phyloP scores from a whole-genome alignment of 2,329 filamentous ascomycete species.

The Lithohypha guttulata region DNA sequence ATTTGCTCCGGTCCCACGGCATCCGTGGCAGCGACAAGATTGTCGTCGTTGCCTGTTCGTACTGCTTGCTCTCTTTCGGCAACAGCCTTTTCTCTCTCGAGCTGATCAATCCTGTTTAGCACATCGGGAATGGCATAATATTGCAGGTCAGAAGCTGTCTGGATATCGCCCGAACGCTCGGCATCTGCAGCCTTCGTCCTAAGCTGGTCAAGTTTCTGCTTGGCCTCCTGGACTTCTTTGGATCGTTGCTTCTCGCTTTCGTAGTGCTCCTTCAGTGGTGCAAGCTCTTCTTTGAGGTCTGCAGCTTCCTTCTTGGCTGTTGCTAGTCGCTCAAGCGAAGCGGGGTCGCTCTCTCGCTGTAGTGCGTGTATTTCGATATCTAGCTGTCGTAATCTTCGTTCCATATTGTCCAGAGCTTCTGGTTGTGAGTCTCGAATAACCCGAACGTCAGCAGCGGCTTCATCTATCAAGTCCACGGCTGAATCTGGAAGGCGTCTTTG shows the following conservation, averaged over 20 bases:
- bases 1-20: conserved; percentile 95
- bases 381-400: conserved; percentile 78
- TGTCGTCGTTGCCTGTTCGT: conserved; percentile 48
- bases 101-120: conserved; percentile 62
- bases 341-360: conserved; percentile 86
- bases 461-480: conserved; percentile 90
- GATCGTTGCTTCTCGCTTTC: conserved; percentile 84
- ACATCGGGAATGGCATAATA: conserved; percentile 97
- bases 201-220: conserved; percentile 85
- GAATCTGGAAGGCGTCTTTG: conserved; percentile 86
- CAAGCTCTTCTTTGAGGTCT: conserved; percentile 86
- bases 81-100: conserved; percentile 69
- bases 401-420: conserved; percentile 87
- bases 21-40: conserved; percentile 69
- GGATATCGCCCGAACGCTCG: conserved; percentile 73
- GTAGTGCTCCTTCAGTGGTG: conserved; percentile 89
- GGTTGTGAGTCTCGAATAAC: conserved; percentile 94
- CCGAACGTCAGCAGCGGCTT: conserved; percentile 90
- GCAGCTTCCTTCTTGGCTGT: conserved; percentile 82
- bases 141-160: conserved; percentile 82
- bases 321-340: conserved; percentile 70
- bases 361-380: conserved; percentile 96
- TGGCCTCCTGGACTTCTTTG: conserved; percentile 85
- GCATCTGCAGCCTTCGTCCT: conserved; percentile 89
- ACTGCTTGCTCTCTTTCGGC: conserved; percentile 58